A percentile compares a stretch with the other conserved stretches of the same genome.
Evolutionary conservation across 1,284 basidiomycete species (phyloP).

Genomic region (Pisolithus thermaeus): DNA sequence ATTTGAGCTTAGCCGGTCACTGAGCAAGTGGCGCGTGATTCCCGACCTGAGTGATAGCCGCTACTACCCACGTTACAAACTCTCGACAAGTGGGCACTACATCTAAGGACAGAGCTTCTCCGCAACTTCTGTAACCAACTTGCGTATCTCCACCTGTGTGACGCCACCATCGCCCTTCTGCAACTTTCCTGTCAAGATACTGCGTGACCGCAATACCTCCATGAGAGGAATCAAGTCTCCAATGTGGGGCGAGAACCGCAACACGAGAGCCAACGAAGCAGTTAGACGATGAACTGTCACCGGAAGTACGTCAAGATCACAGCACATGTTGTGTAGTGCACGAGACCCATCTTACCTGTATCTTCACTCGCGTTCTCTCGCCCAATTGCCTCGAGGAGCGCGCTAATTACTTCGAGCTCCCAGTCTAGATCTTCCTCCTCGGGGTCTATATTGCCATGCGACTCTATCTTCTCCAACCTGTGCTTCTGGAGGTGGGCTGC

Average conservation of each 20-base stretch:
- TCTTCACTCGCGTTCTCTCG: conserved; percentile 72
- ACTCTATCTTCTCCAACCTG: conserved; percentile 42
- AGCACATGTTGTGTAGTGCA: no score
- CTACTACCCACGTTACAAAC: no score
- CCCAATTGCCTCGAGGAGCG: conserved; percentile 67
- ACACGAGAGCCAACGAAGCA: conserved; percentile 67
- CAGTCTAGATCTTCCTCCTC: conserved; percentile 68
- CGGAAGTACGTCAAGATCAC: neutral
- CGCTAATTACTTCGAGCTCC: conserved; percentile 79
- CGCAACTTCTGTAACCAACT: conserved; percentile 62
- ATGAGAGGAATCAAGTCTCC: conserved; percentile 54
- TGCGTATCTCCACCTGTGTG: conserved; percentile 56
- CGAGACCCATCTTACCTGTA: conserved; percentile 51
- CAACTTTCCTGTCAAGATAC: conserved; percentile 50
- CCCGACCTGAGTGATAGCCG: no score
- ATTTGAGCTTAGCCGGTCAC: no score
- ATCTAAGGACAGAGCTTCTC: conserved; percentile 34
- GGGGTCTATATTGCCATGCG: conserved; percentile 28
- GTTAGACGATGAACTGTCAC: conserved; percentile 69
- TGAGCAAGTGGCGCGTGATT: no score
- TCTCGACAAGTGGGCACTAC: neutral
- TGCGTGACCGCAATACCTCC: conserved; percentile 62
- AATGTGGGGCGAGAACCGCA: conserved; percentile 65
- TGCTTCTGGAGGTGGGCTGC: conserved; percentile 59
- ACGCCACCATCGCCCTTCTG: conserved; percentile 42